A percentile compares a stretch with the other conserved stretches of the same genome.
Evolutionary conservation across 139 green algal species (phyloP).

Genomic region (Diplosphaera chodatii): DNA sequence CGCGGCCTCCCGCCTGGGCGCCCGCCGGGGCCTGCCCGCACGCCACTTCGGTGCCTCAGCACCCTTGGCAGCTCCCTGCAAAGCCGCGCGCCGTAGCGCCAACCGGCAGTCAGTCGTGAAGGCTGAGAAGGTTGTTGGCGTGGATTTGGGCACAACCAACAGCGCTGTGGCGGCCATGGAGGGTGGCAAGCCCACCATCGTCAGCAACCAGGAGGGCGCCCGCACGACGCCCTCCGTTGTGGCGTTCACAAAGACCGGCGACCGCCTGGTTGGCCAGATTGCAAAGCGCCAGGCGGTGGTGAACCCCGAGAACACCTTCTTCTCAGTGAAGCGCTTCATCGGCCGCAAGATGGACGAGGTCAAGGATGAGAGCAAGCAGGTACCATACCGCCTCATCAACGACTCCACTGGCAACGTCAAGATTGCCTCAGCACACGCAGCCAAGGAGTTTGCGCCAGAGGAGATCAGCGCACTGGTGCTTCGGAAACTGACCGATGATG

Average conservation of each 20-base stretch:
- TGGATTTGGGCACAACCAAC: slow-evolving; percentile 75
- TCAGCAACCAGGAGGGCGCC: slow-evolving; percentile 95
- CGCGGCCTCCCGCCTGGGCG: not conserved
- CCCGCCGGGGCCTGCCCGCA: not conserved
- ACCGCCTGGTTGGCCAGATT: slow-evolving; percentile 96
- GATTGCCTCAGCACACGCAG: slow-evolving; percentile 79
- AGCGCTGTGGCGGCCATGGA: slow-evolving; percentile 89
- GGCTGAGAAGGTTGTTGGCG: slow-evolving; percentile 41
- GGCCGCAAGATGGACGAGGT: slow-evolving; percentile 91
- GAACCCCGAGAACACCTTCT: slow-evolving; percentile 99
- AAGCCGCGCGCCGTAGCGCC: not conserved
- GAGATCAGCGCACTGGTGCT: slow-evolving; percentile 91
- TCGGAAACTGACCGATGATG: slow-evolving; percentile 75
- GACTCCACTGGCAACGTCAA: slow-evolving; percentile 92
- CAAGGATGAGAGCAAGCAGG: slow-evolving; percentile 82
- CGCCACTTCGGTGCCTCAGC: not conserved
- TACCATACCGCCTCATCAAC: slow-evolving; percentile 56
- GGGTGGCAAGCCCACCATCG: slow-evolving; percentile 92
- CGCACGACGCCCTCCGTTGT: slow-evolving; percentile 97
- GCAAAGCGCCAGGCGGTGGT: slow-evolving; percentile 98
- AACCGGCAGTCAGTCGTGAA: not conserved
- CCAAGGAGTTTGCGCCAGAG: slow-evolving; percentile 95
- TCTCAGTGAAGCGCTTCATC: slow-evolving; percentile 98
- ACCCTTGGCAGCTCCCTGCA: not conserved
- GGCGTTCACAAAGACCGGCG: slow-evolving; percentile 89